Evolutionary conservation across 305 asterid genomes (phyloP).

Genomic region (Fraxinus greggii): DNA sequence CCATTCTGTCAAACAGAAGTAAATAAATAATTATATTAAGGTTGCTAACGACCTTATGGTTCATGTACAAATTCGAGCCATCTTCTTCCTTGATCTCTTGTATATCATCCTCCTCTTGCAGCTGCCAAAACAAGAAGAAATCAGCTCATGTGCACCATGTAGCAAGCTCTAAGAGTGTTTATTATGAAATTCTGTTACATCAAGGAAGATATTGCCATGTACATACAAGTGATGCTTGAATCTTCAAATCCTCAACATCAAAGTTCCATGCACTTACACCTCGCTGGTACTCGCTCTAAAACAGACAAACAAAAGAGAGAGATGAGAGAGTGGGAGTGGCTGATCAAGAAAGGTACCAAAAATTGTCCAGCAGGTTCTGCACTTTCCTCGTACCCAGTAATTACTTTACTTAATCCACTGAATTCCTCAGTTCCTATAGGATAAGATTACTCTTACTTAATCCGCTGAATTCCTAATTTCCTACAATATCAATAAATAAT

Average conservation of each 20-base stretch:
- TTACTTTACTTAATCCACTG: not conserved
- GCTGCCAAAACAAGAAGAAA: slow-evolving; percentile 45
- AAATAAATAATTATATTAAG: not conserved
- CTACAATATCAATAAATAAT: not conserved
- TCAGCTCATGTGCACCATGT: slow-evolving; percentile 27
- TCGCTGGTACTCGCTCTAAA: slow-evolving; percentile 96
- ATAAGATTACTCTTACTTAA: not conserved
- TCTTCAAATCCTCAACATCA: slow-evolving; percentile 89
- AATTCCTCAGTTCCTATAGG: not conserved
- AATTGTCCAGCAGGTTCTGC: not conserved
- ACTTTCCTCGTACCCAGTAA: not conserved
- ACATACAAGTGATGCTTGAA: slow-evolving; percentile 90
- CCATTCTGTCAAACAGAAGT: not conserved
- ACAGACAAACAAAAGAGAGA: slow-evolving; percentile 20
- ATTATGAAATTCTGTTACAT: not conserved
- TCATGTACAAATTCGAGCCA: slow-evolving; percentile 34
- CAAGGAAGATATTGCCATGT: not conserved
- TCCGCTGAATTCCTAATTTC: slow-evolving; percentile 1
- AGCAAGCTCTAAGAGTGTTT: slow-evolving; percentile 9
- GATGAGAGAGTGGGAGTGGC: not conserved
- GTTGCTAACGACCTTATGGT: slow-evolving; percentile 45
- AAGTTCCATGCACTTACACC: slow-evolving; percentile 99
- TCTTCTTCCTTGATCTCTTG: slow-evolving; percentile 72
- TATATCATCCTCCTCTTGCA: slow-evolving; percentile 75
- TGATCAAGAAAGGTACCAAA: not conserved